Evolutionary conservation across 257 asterid genomes (phyloP).

Genomic region (Penstemon davidsonii): DNA sequence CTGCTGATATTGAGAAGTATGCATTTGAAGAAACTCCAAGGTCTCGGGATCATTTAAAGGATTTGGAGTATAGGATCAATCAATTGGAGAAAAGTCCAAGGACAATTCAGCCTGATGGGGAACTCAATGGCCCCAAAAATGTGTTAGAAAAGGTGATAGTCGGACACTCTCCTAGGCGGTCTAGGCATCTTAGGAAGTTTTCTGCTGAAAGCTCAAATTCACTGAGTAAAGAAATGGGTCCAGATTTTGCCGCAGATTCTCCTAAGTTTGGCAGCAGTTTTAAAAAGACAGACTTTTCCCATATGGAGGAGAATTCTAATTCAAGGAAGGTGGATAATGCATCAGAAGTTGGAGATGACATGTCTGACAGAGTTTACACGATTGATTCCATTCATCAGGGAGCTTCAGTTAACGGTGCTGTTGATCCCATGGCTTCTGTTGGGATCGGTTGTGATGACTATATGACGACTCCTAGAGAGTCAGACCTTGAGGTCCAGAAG

Average conservation of each 20-base stretch:
- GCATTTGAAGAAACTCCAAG: conserved; percentile 71
- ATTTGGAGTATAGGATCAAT: conserved; percentile 72
- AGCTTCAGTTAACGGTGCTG: conserved; percentile 39
- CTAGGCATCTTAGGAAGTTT: conserved; percentile 55
- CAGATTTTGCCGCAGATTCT: conserved; percentile 52
- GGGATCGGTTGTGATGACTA: conserved; percentile 48
- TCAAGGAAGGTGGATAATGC: conserved; percentile 50
- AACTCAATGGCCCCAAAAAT: conserved; percentile 45
- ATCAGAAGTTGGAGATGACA: conserved; percentile 69
- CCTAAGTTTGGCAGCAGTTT: conserved; percentile 54
- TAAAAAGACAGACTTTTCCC: conserved; percentile 52
- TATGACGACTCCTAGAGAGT: conserved; percentile 51
- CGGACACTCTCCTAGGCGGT: conserved; percentile 67
- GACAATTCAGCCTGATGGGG: conserved; percentile 58
- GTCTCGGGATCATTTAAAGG: conserved; percentile 57
- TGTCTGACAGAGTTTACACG: conserved; percentile 76
- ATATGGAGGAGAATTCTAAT: conserved; percentile 49
- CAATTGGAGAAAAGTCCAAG: conserved; percentile 78
- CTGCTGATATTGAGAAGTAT: conserved; percentile 68
- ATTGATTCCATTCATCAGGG: conserved; percentile 77
- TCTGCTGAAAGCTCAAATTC: conserved; percentile 62
- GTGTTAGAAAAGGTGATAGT: conserved; percentile 71
- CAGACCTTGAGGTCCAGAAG: conserved; percentile 75
- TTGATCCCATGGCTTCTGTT: conserved; percentile 52
- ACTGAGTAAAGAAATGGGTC: conserved; percentile 41